Conservation (phyloP, 2,329 filamentous ascomycete species). For the Pseudogymnoascus sp. region DNA sequence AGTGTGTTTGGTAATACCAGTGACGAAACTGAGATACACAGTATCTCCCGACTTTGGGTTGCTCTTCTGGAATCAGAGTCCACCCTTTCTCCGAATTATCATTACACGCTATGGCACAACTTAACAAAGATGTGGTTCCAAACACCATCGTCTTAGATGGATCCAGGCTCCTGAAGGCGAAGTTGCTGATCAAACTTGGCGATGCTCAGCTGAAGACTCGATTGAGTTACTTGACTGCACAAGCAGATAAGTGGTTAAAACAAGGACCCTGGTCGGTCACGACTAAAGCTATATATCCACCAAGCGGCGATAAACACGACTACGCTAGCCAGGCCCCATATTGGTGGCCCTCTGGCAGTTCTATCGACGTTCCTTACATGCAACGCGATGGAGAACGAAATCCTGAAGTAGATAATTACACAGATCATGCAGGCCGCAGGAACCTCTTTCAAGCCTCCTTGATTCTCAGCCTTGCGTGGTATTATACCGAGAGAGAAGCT, state of each 20-base stretch:
- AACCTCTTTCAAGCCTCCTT: slow-evolving; percentile 23
- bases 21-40: no score
- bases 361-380: slow-evolving; percentile 23
- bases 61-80: no score
- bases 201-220: neutral
- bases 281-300: slow-evolving; percentile 16
- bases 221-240: neutral
- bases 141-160: slow-evolving; percentile 10
- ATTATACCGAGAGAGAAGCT: slow-evolving; percentile 21
- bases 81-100: no score
- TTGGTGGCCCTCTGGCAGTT: slow-evolving; percentile 20
- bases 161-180: slow-evolving; percentile 3
- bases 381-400: slow-evolving; percentile 23
- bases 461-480: slow-evolving; percentile 24
- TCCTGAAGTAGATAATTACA: slow-evolving; percentile 18
- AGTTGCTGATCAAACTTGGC: neutral
- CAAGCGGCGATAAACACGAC: slow-evolving; percentile 21
- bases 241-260: slow-evolving; percentile 17
- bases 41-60: no score
- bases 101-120: no score
- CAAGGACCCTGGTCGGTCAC: slow-evolving; percentile 25
- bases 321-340: slow-evolving; percentile 23
- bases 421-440: slow-evolving; percentile 20
- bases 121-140: neutral
- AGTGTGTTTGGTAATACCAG: no score